Conservation (phyloP, 495 filamentous ascomycete species). For the Parmelia sp. region DNA sequence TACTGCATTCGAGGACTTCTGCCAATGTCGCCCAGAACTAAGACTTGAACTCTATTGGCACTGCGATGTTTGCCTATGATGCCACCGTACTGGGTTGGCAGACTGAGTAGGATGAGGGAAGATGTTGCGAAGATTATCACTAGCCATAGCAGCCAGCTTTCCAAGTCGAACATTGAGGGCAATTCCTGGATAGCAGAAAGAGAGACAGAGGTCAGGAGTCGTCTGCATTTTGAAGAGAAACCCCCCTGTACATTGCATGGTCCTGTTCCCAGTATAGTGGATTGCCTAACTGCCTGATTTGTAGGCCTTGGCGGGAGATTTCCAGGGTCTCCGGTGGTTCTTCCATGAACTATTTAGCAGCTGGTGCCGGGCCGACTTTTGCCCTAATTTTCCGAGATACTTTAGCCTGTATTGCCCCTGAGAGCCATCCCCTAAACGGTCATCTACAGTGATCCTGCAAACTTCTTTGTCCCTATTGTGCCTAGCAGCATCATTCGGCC, state of each 20-base stretch:
- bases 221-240: slow-evolving; percentile 5
- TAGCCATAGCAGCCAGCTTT: slow-evolving; percentile 22
- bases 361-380: not conserved
- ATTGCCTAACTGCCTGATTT: not conserved
- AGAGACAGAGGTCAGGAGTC: not conserved
- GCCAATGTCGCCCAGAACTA: slow-evolving; percentile 98
- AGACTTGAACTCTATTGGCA: slow-evolving; percentile 59
- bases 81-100: slow-evolving; percentile 47
- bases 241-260: not conserved
- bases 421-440: slow-evolving; percentile 9
- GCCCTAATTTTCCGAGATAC: not conserved
- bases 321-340: not conserved
- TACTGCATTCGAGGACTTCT: slow-evolving; percentile 98
- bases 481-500: not conserved
- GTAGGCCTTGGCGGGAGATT: not conserved
- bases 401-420: not conserved
- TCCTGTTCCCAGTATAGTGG: not conserved
- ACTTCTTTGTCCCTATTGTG: not conserved
- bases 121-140: slow-evolving; percentile 46
- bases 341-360: not conserved
- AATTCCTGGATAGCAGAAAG: not conserved
- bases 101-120: slow-evolving; percentile 44
- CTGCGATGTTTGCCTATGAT: slow-evolving; percentile 22
- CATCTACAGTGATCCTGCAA: slow-evolving; percentile 5
- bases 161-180: slow-evolving; percentile 17